These are phyloP conservation scores for Backusella morwellensis DNA, from an alignment of 192 early-diverging fungal species.

Conservation along the genomic window DNA sequence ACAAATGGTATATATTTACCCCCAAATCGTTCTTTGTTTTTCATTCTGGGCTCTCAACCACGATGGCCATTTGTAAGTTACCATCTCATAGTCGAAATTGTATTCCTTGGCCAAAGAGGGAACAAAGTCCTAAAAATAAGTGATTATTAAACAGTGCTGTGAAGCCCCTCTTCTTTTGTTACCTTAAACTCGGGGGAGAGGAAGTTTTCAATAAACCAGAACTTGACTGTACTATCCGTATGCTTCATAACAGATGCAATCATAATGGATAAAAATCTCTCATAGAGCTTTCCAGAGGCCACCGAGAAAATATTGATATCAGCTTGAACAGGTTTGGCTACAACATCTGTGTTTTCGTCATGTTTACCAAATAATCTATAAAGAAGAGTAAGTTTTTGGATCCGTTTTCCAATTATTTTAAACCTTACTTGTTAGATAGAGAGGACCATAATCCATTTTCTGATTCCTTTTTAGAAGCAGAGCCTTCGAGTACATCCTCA, in stretches of 20 bases:
- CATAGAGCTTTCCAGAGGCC: constrained; percentile 97
- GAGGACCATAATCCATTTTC: constrained; percentile 56
- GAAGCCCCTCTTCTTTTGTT: no score
- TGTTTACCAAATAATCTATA: constrained; percentile 25
- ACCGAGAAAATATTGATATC: constrained; percentile 97
- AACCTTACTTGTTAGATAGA: constrained; percentile 54
- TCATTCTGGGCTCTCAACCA: constrained; percentile 92
- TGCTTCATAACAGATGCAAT: constrained; percentile 87
- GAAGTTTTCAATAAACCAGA: constrained; percentile 99
- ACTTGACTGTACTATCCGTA: constrained; percentile 90
- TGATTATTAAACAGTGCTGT: no score
- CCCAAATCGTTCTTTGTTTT: constrained; percentile 98
- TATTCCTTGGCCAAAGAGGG: constrained; percentile 85
- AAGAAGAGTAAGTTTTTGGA: background rate
- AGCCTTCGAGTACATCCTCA: constrained; percentile 63
- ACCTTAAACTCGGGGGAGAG: constrained; percentile 95
- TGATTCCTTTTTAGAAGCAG: constrained; percentile 18
- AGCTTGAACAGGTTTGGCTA: constrained; percentile 40
- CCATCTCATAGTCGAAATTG: constrained; percentile 91
- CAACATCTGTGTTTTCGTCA: background rate
- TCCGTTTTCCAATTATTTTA: constrained; percentile 17
- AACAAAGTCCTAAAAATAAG: constrained; percentile 67
- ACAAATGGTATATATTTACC: constrained; percentile 27
- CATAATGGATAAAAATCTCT: constrained; percentile 97
- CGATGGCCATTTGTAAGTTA: constrained; percentile 98